Conservation (phyloP, 2,329 filamentous ascomycete genomes). For the Tetracladium maxilliforme region DNA sequence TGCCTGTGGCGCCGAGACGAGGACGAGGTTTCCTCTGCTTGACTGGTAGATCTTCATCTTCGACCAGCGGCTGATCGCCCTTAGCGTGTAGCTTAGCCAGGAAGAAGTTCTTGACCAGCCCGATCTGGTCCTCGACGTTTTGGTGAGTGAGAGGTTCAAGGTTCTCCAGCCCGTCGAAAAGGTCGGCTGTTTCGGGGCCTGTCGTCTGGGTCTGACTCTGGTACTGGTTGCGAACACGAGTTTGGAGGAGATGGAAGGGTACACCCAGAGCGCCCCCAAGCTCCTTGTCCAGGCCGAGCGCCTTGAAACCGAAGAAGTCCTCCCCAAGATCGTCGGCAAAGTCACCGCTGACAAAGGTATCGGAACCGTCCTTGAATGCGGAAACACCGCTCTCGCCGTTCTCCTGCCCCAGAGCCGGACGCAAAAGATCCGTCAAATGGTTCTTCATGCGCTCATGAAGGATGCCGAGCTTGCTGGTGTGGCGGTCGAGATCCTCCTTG, state of each 20-base stretch:
- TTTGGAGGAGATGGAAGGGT: constrained; percentile 85
- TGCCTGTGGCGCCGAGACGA: constrained; percentile 58
- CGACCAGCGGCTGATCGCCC: constrained; percentile 66
- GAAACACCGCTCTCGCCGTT: constrained; percentile 71
- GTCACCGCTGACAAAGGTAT: constrained; percentile 91
- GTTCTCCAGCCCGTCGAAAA: constrained; percentile 54
- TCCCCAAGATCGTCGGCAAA: constrained; percentile 96
- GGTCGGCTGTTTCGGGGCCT: constrained; percentile 37
- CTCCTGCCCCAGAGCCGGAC: constrained; percentile 75
- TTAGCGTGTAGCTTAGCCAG: constrained; percentile 76
- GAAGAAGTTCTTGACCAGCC: constrained; percentile 84
- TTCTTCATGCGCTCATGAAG: constrained; percentile 93
- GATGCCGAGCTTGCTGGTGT: constrained; percentile 61
- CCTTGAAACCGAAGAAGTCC: constrained; percentile 98
- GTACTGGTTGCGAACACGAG: constrained; percentile 73
- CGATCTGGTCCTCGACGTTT: constrained; percentile 66
- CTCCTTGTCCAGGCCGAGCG: constrained; percentile 82
- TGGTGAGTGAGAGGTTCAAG: constrained; percentile 69
- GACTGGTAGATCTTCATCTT: constrained; percentile 86
- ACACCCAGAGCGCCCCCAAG: constrained; percentile 83
- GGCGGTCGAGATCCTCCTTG: constrained; percentile 82
- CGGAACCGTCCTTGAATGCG: constrained; percentile 90
- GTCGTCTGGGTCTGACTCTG: constrained; percentile 59
- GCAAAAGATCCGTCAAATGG: constrained; percentile 83
- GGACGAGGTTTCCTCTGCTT: constrained; percentile 64